phyloP scores from a whole-genome alignment of 345 rosid species.

The Citrus glauca region DNA sequence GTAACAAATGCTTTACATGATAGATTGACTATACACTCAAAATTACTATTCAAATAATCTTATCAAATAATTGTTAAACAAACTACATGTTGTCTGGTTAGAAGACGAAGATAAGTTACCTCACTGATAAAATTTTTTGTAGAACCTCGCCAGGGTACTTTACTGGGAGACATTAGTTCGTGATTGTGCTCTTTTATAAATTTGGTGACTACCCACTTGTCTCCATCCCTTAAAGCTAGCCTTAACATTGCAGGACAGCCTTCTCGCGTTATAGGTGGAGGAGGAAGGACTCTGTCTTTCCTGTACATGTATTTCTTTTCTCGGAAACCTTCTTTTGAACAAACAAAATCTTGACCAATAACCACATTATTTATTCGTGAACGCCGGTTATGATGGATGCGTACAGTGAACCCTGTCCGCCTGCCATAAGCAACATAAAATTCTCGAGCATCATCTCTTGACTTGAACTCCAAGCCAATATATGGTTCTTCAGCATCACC shows the following conservation, averaged over 20 bases:
- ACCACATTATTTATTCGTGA: conserved; percentile 45
- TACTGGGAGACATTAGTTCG: conserved; percentile 35
- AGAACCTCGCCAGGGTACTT: conserved; percentile 48
- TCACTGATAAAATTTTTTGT: conserved; percentile 32
- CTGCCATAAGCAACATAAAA: conserved; percentile 46
- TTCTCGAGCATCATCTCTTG: conserved; percentile 48
- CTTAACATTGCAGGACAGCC: conserved; percentile 52
- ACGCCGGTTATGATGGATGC: conserved; percentile 50
- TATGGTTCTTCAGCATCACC: conserved; percentile 25
- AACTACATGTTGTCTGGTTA: neutral
- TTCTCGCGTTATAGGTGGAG: conserved; percentile 47
- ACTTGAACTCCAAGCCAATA: conserved; percentile 41
- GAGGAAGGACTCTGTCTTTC: conserved; percentile 56
- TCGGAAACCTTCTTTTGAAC: conserved; percentile 54
- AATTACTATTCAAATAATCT: neutral
- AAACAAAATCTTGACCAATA: conserved; percentile 57
- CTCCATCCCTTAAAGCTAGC: conserved; percentile 40
- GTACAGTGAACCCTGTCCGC: conserved; percentile 39
- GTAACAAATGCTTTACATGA: neutral
- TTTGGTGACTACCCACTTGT: conserved; percentile 43
- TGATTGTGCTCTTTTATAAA: conserved; percentile 41
- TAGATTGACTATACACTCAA: neutral
- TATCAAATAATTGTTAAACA: neutral
- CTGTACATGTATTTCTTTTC: conserved; percentile 48
- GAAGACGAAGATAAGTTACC: conserved; percentile 19